Conservation (phyloP, 176 grass and related monocot species). For the Rhipidocladum racemiflorum region DNA sequence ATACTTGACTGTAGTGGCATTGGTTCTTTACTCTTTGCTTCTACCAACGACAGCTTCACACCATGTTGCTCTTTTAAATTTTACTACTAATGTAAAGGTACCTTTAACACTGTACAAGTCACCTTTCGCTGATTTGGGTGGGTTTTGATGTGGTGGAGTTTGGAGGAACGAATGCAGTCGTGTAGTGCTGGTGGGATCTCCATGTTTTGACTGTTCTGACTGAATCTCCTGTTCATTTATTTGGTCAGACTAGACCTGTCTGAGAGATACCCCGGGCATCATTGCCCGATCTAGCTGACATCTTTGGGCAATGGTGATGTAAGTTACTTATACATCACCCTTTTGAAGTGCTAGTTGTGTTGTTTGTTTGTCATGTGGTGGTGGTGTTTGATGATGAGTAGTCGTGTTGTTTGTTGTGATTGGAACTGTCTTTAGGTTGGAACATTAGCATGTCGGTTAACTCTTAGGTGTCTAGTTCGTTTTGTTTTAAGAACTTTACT, state of each 20-base stretch:
- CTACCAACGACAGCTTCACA: not conserved
- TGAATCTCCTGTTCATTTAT: conserved; percentile 45
- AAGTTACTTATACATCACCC: conserved; percentile 10
- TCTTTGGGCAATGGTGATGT: conserved; percentile 8
- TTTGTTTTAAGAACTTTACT: not conserved
- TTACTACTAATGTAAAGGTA: not conserved
- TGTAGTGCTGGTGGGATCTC: conserved; percentile 18
- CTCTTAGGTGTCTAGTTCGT: not conserved
- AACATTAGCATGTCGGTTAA: not conserved
- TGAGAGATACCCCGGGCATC: not conserved
- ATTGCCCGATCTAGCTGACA: conserved; percentile 10
- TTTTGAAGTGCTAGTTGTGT: not conserved
- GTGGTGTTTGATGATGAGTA: not conserved
- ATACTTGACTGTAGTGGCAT: conserved; percentile 11
- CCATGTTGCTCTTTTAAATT: conserved; percentile 8
- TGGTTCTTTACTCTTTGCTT: conserved; percentile 34
- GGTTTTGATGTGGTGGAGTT: conserved; percentile 30
- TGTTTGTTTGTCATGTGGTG: not conserved
- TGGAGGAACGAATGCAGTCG: not conserved
- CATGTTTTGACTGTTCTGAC: conserved; percentile 18
- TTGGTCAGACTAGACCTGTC: conserved; percentile 27
- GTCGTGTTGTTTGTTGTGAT: not conserved
- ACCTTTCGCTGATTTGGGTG: conserved; percentile 15
- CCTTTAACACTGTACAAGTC: conserved; percentile 19
- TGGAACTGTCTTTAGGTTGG: not conserved